phyloP scores from a whole-genome alignment of 129 eudicot genomes.

The Erigeron canadensis region DNA sequence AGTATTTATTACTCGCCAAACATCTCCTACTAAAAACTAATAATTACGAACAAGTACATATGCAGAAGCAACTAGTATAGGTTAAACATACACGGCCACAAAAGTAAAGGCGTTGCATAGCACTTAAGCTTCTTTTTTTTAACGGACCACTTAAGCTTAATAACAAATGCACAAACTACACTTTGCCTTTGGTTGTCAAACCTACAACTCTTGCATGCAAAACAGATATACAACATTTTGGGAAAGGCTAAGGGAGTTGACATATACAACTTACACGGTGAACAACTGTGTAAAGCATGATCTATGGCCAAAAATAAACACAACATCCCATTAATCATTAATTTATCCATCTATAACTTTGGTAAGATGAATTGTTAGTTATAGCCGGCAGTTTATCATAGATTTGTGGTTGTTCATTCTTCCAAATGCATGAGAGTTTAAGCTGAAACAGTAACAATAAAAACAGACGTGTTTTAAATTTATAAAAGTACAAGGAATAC shows the following conservation, averaged over 20 bases:
- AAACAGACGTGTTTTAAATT: too few relatives aligned
- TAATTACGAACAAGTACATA: background rate
- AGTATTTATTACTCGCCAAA: background rate
- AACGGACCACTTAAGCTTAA: background rate
- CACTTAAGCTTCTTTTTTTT: too few relatives aligned
- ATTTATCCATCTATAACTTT: too few relatives aligned
- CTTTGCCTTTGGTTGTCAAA: constrained; percentile 18
- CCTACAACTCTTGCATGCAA: constrained; percentile 1
- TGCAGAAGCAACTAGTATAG: too few relatives aligned
- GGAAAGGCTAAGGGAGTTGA: background rate
- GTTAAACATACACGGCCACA: background rate
- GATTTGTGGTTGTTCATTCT: too few relatives aligned
- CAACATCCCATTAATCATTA: too few relatives aligned
- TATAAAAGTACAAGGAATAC: too few relatives aligned
- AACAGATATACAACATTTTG: background rate
- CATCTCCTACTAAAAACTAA: background rate
- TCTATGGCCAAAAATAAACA: too few relatives aligned
- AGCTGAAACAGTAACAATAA: too few relatives aligned
- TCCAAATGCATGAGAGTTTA: too few relatives aligned
- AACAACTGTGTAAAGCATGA: background rate
- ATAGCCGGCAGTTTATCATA: too few relatives aligned
- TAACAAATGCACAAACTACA: constrained; percentile 5
- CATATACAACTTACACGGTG: background rate
- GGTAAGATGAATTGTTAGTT: too few relatives aligned
- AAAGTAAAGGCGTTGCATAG: constrained; percentile 10